These are phyloP conservation scores for Chlorella ohadii DNA, from an alignment of 139 green algal genomes.

Conservation along the genomic window DNA sequence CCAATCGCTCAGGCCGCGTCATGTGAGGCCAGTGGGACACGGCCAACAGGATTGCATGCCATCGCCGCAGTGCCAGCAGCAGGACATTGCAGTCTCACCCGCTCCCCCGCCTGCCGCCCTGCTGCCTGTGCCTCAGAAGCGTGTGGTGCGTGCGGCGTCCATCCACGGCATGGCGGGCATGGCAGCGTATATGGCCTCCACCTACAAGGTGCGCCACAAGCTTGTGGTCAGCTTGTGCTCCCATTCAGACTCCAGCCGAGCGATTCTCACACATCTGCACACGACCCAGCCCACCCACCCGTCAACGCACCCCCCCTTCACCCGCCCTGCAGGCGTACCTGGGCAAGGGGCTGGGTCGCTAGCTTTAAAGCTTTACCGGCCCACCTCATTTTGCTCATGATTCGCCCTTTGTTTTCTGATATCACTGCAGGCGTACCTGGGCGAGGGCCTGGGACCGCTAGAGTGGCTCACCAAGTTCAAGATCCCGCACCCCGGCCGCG, in stretches of 20 bases:
- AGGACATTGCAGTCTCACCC: neutral
- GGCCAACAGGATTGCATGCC: too few relatives aligned
- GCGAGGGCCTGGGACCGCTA: slow-evolving; percentile 86
- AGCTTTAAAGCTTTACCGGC: too few relatives aligned
- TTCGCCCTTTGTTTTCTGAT: too few relatives aligned
- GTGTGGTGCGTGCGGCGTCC: slow-evolving; percentile 76
- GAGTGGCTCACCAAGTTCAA: slow-evolving; percentile 70
- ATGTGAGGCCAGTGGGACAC: too few relatives aligned
- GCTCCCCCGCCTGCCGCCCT: neutral
- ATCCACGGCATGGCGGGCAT: slow-evolving; percentile 94
- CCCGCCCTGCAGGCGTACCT: neutral
- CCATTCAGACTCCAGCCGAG: too few relatives aligned
- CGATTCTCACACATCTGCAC: too few relatives aligned
- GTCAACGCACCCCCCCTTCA: too few relatives aligned
- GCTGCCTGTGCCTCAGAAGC: slow-evolving; percentile 37
- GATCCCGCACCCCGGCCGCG: slow-evolving; percentile 95
- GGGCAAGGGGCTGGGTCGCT: neutral
- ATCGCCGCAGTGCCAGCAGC: too few relatives aligned
- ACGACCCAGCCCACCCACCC: too few relatives aligned
- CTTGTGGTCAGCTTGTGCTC: neutral
- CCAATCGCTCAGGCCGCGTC: too few relatives aligned
- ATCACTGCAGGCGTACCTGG: slow-evolving; percentile 81
- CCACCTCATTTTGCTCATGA: too few relatives aligned
- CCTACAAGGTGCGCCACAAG: slow-evolving; percentile 67
- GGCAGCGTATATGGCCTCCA: slow-evolving; percentile 91